phyloP scores from a whole-genome alignment of 2,329 filamentous ascomycete species.

The Domatiomyces globalis region DNA sequence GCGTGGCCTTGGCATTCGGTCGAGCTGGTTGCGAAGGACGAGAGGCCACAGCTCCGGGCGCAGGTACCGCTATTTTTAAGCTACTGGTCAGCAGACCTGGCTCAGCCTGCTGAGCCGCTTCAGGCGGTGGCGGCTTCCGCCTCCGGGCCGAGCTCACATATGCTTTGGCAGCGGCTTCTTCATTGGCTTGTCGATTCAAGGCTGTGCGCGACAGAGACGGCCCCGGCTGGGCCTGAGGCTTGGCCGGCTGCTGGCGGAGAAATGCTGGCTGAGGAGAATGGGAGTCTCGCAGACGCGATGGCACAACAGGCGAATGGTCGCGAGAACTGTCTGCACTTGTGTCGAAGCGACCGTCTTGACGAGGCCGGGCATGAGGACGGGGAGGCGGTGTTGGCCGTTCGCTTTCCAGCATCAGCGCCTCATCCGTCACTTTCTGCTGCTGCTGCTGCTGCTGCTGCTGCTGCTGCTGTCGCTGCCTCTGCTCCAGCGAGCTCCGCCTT shows the following conservation, averaged over 20 bases:
- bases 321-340: conserved; percentile 19
- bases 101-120: conserved; percentile 33
- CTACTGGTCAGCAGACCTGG: conserved; percentile 50
- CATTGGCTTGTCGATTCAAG: conserved; percentile 57
- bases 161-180: conserved; percentile 66
- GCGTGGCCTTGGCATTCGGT: conserved; percentile 30
- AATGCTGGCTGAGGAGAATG: conserved; percentile 36
- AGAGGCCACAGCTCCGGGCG: conserved; percentile 23
- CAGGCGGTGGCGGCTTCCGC: conserved; percentile 48
- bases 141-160: conserved; percentile 79
- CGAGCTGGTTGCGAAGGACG: conserved; percentile 26
- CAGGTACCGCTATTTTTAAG: conserved; percentile 9
- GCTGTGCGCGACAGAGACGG: conserved; percentile 43
- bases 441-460: conserved; percentile 13
- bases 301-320: conserved; percentile 38
- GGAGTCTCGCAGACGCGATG: conserved; percentile 27
- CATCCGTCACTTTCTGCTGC: conserved; percentile 21
- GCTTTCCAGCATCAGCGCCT: conserved; percentile 64
- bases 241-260: conserved; percentile 40
- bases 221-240: conserved; percentile 28
- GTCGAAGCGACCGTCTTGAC: conserved; percentile 2
- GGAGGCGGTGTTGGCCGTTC: conserved; percentile 42
- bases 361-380: conserved; percentile 17
- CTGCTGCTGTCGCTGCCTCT: conserved; percentile 13
- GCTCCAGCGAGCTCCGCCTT: conserved; percentile 16